These are phyloP conservation scores for Ogataea nitratoaversa DNA, from an alignment of 805 yeast species.

Conservation along the genomic window DNA sequence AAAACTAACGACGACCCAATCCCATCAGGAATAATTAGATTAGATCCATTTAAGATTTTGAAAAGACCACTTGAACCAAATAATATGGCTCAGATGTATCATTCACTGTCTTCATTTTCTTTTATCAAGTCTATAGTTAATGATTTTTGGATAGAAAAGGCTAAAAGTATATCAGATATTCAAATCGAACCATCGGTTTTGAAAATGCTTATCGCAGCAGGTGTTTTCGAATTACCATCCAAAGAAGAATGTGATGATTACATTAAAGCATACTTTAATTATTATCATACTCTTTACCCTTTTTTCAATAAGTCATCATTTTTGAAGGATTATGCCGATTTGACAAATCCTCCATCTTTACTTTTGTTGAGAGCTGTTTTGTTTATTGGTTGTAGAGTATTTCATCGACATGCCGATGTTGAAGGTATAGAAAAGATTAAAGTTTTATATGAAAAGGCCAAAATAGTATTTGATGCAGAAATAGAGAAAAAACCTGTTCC, in stretches of 20 bases:
- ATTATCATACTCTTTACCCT: constrained; percentile 64
- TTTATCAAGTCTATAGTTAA: not conserved
- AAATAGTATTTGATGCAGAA: constrained; percentile 63
- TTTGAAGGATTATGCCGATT: constrained; percentile 50
- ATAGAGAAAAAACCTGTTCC: constrained; percentile 60
- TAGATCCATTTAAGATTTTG: not conserved
- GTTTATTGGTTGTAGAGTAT: constrained; percentile 48
- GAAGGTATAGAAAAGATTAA: constrained; percentile 40
- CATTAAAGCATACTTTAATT: constrained; percentile 53
- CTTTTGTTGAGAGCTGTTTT: constrained; percentile 56
- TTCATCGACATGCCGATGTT: constrained; percentile 23
- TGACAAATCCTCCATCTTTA: constrained; percentile 52
- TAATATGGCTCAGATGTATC: constrained; percentile 1
- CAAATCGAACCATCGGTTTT: constrained; percentile 38
- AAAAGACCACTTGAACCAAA: not conserved
- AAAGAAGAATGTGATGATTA: constrained; percentile 53
- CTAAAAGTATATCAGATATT: not conserved
- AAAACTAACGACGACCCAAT: not conserved
- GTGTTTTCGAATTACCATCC: constrained; percentile 65
- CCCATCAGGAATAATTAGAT: not conserved
- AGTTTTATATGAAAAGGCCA: constrained; percentile 47
- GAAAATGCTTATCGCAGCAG: constrained; percentile 56
- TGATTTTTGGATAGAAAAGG: constrained; percentile 1
- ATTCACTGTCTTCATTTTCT: not conserved
- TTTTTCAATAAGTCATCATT: constrained; percentile 57